A percentile compares a stretch with the other conserved stretches of the same genome.
phyloP scores from a whole-genome alignment of 2,329 filamentous ascomycete species.

The Trichophyton rubrum region DNA sequence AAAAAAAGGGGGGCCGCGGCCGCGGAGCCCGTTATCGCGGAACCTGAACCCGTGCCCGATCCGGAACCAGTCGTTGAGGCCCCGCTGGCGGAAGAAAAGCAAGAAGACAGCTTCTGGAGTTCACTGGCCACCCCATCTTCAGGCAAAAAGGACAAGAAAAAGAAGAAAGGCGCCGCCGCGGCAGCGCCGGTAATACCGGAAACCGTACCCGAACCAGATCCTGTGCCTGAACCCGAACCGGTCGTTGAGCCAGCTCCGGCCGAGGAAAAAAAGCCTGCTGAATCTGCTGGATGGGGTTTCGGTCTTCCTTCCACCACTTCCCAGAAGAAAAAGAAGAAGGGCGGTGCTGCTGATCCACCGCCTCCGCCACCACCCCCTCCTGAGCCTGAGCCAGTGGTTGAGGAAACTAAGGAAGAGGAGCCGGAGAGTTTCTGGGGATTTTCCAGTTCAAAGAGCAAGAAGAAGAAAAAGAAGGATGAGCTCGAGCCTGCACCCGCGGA shows the following conservation, averaged over 20 bases:
- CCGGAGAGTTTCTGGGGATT: background rate
- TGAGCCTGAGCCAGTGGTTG: constrained; percentile 13
- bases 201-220: constrained; percentile 13
- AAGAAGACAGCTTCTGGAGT: background rate
- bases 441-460: constrained; percentile 2
- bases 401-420: constrained; percentile 18
- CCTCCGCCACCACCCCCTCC: constrained; percentile 12
- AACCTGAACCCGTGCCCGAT: background rate
- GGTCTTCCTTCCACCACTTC: background rate
- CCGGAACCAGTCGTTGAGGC: background rate
- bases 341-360: constrained; percentile 19
- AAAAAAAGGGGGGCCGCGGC: constrained; percentile 28
- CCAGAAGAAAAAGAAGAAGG: constrained; percentile 20
- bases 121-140: background rate
- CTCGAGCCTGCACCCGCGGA: background rate
- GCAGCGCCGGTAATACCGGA: background rate
- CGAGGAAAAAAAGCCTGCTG: constrained; percentile 10
- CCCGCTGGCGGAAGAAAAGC: background rate
- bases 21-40: constrained; percentile 9
- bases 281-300: background rate
- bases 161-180: background rate
- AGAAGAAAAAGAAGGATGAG: constrained; percentile 20
- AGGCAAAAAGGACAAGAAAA: background rate
- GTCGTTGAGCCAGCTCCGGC: constrained; percentile 9
- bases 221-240: constrained; percentile 1